phyloP scores from a whole-genome alignment of 495 filamentous ascomycete species.

The Viridothelium virens region DNA sequence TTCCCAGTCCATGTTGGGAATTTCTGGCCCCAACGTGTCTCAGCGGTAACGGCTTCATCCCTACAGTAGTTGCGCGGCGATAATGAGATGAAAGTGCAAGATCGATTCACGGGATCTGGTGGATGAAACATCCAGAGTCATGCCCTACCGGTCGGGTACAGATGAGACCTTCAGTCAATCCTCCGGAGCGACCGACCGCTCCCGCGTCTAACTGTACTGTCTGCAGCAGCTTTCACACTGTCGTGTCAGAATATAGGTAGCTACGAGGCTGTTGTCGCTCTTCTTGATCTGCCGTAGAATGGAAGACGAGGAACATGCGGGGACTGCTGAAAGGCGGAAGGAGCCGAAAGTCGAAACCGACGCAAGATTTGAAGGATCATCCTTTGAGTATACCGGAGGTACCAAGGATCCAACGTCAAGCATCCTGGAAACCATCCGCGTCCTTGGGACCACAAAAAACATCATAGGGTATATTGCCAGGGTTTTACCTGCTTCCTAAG shows the following conservation, averaged over 20 bases:
- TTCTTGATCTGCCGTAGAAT: no score
- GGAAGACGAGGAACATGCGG: not conserved
- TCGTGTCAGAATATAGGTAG: not conserved
- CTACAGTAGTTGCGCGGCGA: slow-evolving; percentile 1
- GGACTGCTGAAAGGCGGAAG: not conserved
- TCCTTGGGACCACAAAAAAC: not conserved
- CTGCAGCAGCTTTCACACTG: not conserved
- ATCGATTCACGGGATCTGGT: not conserved
- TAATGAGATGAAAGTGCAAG: not conserved
- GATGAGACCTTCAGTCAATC: not conserved
- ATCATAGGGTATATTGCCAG: not conserved
- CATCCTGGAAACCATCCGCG: not conserved
- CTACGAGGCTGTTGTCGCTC: no score
- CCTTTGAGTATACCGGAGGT: not conserved
- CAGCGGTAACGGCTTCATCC: not conserved
- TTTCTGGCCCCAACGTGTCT: slow-evolving; percentile 7
- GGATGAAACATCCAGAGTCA: slow-evolving; percentile 6
- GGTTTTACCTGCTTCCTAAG: not conserved
- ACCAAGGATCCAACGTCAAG: not conserved
- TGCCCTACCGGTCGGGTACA: not conserved
- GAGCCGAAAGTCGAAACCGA: not conserved
- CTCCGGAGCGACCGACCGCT: no score
- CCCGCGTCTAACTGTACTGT: not conserved
- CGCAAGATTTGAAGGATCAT: slow-evolving; percentile 7
- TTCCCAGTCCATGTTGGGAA: not conserved